Evolutionary conservation across 2,329 filamentous ascomycete species (phyloP).

Genomic region (Ceratocystis papillata): DNA sequence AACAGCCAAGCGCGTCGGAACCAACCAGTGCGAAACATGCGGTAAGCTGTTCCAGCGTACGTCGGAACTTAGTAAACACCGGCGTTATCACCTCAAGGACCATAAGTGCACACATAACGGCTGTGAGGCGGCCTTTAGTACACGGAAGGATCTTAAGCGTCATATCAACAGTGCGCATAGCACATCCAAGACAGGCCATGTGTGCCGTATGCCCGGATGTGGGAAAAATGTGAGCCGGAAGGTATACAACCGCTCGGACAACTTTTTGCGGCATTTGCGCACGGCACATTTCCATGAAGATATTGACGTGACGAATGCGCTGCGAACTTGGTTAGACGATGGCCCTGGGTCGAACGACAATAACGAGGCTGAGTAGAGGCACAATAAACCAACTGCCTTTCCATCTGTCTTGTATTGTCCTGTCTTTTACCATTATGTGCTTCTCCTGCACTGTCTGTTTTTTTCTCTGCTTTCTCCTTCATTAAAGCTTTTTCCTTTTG

Average conservation of each 20-base stretch:
- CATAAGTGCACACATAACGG: slow-evolving; percentile 25
- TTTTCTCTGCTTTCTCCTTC: not conserved
- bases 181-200: slow-evolving; percentile 25
- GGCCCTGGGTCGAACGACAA: not conserved
- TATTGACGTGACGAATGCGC: slow-evolving; percentile 20
- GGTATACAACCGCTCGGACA: slow-evolving; percentile 29
- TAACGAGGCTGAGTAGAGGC: slow-evolving; percentile 5
- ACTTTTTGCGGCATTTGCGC: slow-evolving; percentile 28
- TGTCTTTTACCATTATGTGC: not conserved
- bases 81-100: slow-evolving; percentile 27
- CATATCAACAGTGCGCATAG: slow-evolving; percentile 26
- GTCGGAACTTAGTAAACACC: slow-evolving; percentile 26
- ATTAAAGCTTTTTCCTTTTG: slow-evolving; percentile 1
- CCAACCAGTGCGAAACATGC: slow-evolving; percentile 22
- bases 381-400: not conserved
- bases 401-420: not conserved
- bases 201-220: slow-evolving; percentile 28
- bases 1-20: slow-evolving; percentile 13
- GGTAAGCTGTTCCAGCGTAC: slow-evolving; percentile 21
- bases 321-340: slow-evolving; percentile 22
- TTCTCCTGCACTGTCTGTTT: not conserved
- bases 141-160: slow-evolving; percentile 29
- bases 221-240: slow-evolving; percentile 27
- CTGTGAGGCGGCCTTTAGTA: slow-evolving; percentile 27
- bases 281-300: slow-evolving; percentile 26